Evolutionary conservation across 345 rosid species (phyloP), one percentile per base, ranked within the genome.

Genomic region (Brassica nigra): DNA sequence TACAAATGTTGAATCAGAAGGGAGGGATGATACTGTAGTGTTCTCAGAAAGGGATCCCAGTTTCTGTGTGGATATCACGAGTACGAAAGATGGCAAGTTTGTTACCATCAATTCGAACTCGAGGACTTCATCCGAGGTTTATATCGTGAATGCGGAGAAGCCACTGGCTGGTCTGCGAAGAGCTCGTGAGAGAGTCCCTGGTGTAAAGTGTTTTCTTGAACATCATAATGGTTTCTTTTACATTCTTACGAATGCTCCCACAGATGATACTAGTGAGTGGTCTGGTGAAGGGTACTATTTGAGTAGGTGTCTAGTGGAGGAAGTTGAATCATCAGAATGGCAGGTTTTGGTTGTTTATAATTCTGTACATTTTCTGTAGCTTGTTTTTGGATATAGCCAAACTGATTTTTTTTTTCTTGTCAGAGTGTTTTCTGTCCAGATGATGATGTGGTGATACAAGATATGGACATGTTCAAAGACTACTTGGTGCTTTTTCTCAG

Each of bases 21-120:
- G 81, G 78, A 42, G 64, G 29, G 83, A 68, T 81, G 91, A 88
- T 75, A 61, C 68, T 3, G 67, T 72, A 14, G 80, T 92, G 44
- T 92, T 82, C 74, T 77, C 82, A 0, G 97, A 94, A 85, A 86
- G 34, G 55, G 91, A 94, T 82, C 76, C 93, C 27, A 83, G 89
- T 75, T 92, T 86, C 77, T 92, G 95, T 83, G 95, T 94, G 74
- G 98, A 94, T 83, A 86, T 92, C 81, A 87, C 98, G 57, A 85
- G 87, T 73, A 94, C 98, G 9, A 94, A 94, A 90, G 98, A 94
- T 80, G 98, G 95, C 85, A 90, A 90, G 89, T 94, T 92, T 78
- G 89, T 92, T 39, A 90, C 98, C 68, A 88, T 94, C 83, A 94
- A 94, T 88, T 94, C 98, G 30, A 92, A 92, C 79, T 90, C 98